phyloP scores from a whole-genome alignment of 225 moss, liverwort and hornwort genomes.

The Marchantia polymorpha region DNA sequence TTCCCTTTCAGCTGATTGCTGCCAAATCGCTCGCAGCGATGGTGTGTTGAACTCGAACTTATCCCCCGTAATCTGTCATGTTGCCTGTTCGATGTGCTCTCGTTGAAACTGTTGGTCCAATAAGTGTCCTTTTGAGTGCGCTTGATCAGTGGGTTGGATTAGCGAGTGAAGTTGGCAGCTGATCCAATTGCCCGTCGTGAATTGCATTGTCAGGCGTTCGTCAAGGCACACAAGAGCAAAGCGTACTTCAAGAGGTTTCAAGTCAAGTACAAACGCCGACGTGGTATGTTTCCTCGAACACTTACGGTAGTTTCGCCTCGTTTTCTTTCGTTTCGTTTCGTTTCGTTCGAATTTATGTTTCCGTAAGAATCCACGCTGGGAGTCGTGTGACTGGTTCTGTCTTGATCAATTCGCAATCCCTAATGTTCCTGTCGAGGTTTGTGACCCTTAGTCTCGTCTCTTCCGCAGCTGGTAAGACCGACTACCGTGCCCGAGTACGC shows the following conservation, averaged over 20 bases:
- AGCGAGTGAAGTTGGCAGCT: neutral
- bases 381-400: too few relatives aligned
- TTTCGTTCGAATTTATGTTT: neutral
- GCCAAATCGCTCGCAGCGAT: neutral
- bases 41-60: neutral
- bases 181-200: neutral
- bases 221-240: slow-evolving; percentile 77
- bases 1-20: neutral
- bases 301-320: neutral
- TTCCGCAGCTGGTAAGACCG: slow-evolving; percentile 81
- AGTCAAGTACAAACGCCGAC: slow-evolving; percentile 83
- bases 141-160: neutral
- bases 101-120: too few relatives aligned
- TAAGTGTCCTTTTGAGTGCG: too few relatives aligned
- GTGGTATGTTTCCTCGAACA: slow-evolving; percentile 38
- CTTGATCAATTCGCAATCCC: neutral
- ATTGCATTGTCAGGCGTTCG: slow-evolving; percentile 49
- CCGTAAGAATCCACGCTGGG: too few relatives aligned
- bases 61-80: too few relatives aligned
- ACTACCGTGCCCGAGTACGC: slow-evolving; percentile 88
- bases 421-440: neutral
- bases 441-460: neutral
- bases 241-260: slow-evolving; percentile 90
- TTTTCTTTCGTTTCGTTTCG: neutral
- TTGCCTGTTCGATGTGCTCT: too few relatives aligned